Conservation (phyloP, 2,329 filamentous ascomycete genomes). For the Leptosphaerulina australis region DNA sequence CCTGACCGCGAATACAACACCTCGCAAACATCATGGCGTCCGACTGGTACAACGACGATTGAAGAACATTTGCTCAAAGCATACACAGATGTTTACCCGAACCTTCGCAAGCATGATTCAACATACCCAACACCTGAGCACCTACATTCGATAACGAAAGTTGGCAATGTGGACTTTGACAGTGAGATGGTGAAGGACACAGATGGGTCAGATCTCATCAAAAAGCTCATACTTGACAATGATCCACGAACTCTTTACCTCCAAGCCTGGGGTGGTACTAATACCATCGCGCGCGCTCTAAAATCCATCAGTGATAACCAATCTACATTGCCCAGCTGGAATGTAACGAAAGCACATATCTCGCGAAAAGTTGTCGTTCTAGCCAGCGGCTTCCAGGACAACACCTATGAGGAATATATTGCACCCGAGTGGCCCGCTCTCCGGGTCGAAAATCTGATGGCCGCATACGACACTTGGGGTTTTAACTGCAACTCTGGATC, state of each 20-base stretch:
- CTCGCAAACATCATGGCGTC: conserved; percentile 20
- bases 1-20: conserved; percentile 21
- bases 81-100: conserved; percentile 17
- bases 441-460: conserved; percentile 14
- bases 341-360: conserved; percentile 1
- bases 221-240: conserved; percentile 12
- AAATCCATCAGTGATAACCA: conserved; percentile 12
- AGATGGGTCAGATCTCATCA: conserved; percentile 18
- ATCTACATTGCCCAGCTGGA: neutral
- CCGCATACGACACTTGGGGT: conserved; percentile 17
- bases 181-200: conserved; percentile 21
- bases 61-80: conserved; percentile 15
- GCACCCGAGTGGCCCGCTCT: conserved; percentile 13
- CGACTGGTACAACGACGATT: conserved; percentile 15
- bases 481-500: conserved; percentile 20
- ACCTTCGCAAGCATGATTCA: conserved; percentile 12
- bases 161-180: conserved; percentile 20
- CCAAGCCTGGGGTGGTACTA: conserved; percentile 22
- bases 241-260: conserved; percentile 18
- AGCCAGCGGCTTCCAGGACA: conserved; percentile 20
- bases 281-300: conserved; percentile 20
- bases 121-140: conserved; percentile 14
- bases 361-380: conserved; percentile 18
- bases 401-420: conserved; percentile 16
- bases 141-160: conserved; percentile 11